Base-by-base conservation (phyloP, 495 filamentous ascomycete species). In the Peziza echinospora region DNA sequence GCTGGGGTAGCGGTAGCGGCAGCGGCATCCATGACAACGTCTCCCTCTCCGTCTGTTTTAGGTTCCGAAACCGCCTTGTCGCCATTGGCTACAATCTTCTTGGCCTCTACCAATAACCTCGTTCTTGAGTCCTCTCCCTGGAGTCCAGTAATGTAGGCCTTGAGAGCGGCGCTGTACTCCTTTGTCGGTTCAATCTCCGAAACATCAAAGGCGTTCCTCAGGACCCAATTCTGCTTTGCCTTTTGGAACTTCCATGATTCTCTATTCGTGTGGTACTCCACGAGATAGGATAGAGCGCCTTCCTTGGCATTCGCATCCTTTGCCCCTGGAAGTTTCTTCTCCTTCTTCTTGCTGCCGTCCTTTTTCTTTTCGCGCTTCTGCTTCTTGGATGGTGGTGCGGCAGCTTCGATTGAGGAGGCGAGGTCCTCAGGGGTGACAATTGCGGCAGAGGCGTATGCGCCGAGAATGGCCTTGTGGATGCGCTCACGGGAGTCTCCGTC, bases 221-320 rank as follows among this genome's bases (percentile, higher is more conserved):
- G 50, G 44, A 60, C 53, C 57, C 57, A 60, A 19, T 60, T 60
- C 46, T 60, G 57, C 26, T 59, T 60, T 11, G 39, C 22, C 46
- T 60, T 60, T 13, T 56, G 49, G 26, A 60, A 60, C 39, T 47
- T 53, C 57, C 57, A 59, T 26, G 47, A 26, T 10, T 43, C 46
- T 23, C 56, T 49, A 16, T 45, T 23, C n/a, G 21, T 26, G 46
- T 56, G 46, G 40, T 53, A 56, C 3, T 44, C 46, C 30, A 42
- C 28, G 17, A 60, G 47, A 37, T 60, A 59, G 10, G 37, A 21
- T 5, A 60, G 22, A 17, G 30, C 30, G 6, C 30, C 19, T 17
- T 7, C 34, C 19, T 55, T 49, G 1, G 52, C 41, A 17, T 43
- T 39, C n/a, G 9, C 39, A n/a, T 44, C 37, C 17, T 30, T 26